Percentiles rank a stretch among this genome's conserved stretches.
phyloP scores from a whole-genome alignment of 2,329 filamentous ascomycete genomes.

The Capronia epimyces region DNA sequence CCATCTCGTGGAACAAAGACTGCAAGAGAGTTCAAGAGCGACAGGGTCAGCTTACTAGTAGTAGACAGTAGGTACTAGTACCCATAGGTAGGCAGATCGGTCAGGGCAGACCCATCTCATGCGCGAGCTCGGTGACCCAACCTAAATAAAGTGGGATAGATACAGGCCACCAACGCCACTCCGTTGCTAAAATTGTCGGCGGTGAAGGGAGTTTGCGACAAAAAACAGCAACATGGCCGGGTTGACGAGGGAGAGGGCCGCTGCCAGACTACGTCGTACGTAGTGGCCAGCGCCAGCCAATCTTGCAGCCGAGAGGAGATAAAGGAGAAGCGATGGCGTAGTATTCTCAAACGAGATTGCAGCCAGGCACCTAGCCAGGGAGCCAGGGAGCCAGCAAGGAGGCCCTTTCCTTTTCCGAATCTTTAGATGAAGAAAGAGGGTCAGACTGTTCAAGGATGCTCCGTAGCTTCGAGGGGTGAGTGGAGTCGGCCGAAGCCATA shows the following conservation, averaged over 20 bases:
- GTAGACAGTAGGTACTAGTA: neutral
- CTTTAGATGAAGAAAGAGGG: conserved; percentile 5
- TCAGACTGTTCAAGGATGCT: conserved; percentile 10
- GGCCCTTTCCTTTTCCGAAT: neutral
- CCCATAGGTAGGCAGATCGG: conserved; percentile 10
- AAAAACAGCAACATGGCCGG: conserved; percentile 10
- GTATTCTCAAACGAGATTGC: conserved; percentile 16
- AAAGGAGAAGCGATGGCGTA: conserved; percentile 9
- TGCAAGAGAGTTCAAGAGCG: conserved; percentile 20
- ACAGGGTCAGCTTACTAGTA: conserved; percentile 10
- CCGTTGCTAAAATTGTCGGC: conserved; percentile 16
- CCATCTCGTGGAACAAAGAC: conserved; percentile 16
- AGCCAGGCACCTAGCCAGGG: conserved; percentile 2
- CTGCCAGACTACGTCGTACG: conserved; percentile 3
- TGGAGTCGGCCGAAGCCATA: conserved; percentile 13
- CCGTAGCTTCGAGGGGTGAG: conserved; percentile 20
- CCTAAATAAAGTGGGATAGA: conserved; percentile 3
- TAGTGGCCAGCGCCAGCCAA: conserved; percentile 6
- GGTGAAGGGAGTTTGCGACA: conserved; percentile 11
- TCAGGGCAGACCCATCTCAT: conserved; percentile 7
- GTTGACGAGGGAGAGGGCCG: conserved; percentile 5
- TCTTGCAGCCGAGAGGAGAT: conserved; percentile 13
- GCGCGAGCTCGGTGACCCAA: conserved; percentile 1
- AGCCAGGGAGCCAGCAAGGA: conserved; percentile 1
- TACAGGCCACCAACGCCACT: conserved; percentile 14